Conservation (phyloP, 169 alveolate species). For the Plasmodium sp. region DNA sequence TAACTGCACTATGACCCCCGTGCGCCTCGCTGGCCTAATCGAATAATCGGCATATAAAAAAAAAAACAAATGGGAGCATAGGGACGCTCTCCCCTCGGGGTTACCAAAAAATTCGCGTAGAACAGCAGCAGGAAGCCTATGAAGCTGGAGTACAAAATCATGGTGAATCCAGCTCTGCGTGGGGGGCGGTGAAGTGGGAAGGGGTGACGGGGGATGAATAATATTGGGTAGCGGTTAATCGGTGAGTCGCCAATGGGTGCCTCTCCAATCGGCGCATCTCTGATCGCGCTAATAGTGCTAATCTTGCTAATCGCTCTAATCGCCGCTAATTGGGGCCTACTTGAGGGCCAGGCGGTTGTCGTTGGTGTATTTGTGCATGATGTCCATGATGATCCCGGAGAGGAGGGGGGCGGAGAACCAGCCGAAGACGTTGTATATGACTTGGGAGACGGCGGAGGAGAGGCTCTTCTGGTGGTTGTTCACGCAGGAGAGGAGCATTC, state of each 20-base stretch:
- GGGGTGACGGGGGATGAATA: not conserved
- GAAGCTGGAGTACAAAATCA: constrained; percentile 76
- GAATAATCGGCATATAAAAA: not conserved
- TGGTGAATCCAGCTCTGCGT: constrained; percentile 79
- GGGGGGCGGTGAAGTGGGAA: constrained; percentile 2
- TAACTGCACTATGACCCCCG: not conserved
- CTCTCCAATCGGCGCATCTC: not conserved
- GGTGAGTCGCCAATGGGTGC: not conserved
- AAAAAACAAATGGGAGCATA: not conserved
- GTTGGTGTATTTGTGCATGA: constrained; percentile 76
- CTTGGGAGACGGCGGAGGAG: constrained; percentile 84
- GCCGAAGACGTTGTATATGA: constrained; percentile 80
- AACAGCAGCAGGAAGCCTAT: constrained; percentile 78
- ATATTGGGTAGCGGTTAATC: not conserved
- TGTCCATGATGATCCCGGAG: constrained; percentile 81
- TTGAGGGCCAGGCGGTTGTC: constrained; percentile 71
- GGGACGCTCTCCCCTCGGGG: not conserved
- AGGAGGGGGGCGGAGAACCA: constrained; percentile 85
- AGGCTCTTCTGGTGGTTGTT: constrained; percentile 79
- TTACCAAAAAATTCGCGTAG: constrained; percentile 78
- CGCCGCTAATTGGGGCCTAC: not conserved
- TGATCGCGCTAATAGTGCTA: too few species aligned
- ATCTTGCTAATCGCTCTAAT: too few species aligned
- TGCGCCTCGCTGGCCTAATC: not conserved
- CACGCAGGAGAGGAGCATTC: constrained; percentile 78